Conservation (phyloP, 306 rosid genomes). For the Mucuna pruriens region DNA sequence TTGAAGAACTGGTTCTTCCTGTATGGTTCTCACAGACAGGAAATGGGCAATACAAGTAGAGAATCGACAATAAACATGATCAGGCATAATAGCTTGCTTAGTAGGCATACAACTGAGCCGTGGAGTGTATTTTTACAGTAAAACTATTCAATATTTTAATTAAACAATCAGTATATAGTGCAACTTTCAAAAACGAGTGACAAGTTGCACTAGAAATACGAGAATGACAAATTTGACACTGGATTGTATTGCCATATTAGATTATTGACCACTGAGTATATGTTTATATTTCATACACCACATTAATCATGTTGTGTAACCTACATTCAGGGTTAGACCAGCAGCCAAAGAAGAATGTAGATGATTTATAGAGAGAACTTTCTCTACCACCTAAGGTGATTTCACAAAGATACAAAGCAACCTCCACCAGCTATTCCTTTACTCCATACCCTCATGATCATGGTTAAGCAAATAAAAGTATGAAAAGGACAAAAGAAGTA, state of each 20-base stretch:
- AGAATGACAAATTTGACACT: neutral
- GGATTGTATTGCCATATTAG: neutral
- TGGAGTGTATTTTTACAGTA: neutral
- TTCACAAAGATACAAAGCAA: constrained; percentile 3
- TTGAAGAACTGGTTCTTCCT: constrained; percentile 68
- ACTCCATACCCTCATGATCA: neutral
- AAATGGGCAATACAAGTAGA: constrained; percentile 1
- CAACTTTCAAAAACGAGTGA: neutral
- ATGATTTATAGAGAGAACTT: no score
- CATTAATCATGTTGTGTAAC: constrained; percentile 11
- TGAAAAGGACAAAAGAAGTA: neutral
- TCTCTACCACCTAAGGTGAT: neutral
- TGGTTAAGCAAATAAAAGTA: neutral
- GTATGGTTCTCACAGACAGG: constrained; percentile 54
- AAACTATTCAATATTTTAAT: constrained; percentile 3
- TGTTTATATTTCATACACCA: neutral
- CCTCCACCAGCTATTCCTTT: neutral
- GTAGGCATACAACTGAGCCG: neutral
- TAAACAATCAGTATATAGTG: neutral
- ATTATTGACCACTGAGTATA: neutral
- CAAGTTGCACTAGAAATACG: no score
- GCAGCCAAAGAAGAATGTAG: no score
- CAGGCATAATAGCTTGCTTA: neutral
- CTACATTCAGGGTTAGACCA: no score
- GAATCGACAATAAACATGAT: neutral